Percentiles rank a stretch among this genome's conserved stretches.
phyloP scores from a whole-genome alignment of 1,284 basidiomycete genomes.

The Schizophyllum amplum region DNA sequence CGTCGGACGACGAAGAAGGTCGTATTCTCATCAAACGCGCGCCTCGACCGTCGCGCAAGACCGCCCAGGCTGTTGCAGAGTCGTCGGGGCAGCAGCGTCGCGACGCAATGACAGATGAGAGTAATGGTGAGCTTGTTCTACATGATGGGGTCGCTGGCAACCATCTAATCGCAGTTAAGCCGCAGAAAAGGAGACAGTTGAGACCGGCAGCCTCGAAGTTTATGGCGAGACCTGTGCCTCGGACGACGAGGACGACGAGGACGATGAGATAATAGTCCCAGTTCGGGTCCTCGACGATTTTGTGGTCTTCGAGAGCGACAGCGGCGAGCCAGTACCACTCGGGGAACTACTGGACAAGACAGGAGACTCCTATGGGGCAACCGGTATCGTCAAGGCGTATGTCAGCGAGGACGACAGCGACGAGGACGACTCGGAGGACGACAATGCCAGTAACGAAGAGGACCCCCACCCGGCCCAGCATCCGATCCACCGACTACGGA shows the following conservation, averaged over 20 bases:
- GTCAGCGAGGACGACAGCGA: constrained; percentile 16
- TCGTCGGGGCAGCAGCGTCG: background rate
- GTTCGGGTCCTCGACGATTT: constrained; percentile 45
- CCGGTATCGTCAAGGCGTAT: constrained; percentile 24
- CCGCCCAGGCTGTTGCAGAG: background rate
- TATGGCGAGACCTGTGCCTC: constrained; percentile 20
- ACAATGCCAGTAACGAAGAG: background rate
- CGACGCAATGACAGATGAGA: background rate
- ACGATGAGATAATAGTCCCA: constrained; percentile 32
- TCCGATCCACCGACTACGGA: background rate
- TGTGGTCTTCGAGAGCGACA: constrained; percentile 33
- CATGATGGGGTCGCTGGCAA: constrained; percentile 10
- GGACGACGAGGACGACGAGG: background rate
- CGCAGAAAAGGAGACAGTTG: constrained; percentile 25
- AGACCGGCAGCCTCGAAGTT: constrained; percentile 27
- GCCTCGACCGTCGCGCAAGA: background rate
- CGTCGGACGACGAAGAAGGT: background rate
- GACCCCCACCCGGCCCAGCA: background rate
- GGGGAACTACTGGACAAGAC: constrained; percentile 22
- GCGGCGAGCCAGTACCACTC: constrained; percentile 28
- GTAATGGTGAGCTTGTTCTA: background rate
- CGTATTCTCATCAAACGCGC: background rate
- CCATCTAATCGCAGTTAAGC: constrained; percentile 11
- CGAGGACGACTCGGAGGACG: constrained; percentile 8
- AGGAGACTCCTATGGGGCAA: constrained; percentile 20